Evolutionary conservation across 768 basidiomycete genomes (phyloP).

Genomic region (Leccinum disarticulatum): DNA sequence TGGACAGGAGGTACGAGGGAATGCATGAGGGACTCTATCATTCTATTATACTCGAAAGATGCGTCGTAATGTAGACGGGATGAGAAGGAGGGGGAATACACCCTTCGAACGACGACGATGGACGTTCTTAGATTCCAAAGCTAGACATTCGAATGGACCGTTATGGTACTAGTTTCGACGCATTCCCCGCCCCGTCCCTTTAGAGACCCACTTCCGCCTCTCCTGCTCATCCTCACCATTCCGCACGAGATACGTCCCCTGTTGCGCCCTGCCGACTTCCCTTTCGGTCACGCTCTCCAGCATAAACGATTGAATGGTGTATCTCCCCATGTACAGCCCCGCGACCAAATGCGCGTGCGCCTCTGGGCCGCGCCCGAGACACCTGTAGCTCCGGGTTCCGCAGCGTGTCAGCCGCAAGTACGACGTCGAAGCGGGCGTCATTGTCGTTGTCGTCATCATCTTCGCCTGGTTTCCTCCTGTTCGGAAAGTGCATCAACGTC

Average conservation of each 20-base stretch:
- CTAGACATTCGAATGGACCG: background rate
- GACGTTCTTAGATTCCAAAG: background rate
- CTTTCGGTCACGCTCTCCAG: constrained; percentile 49
- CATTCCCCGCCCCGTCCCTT: constrained; percentile 17
- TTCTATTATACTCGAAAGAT: constrained; percentile 1
- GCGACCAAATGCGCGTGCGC: constrained; percentile 62
- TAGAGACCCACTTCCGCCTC: constrained; percentile 63
- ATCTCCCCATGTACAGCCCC: constrained; percentile 75
- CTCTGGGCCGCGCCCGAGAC: constrained; percentile 39
- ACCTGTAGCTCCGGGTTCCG: constrained; percentile 67
- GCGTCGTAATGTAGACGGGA: constrained; percentile 1
- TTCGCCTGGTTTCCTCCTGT: background rate
- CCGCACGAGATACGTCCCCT: constrained; percentile 51
- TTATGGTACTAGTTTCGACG: constrained; percentile 14
- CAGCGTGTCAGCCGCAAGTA: constrained; percentile 74
- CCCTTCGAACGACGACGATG: background rate
- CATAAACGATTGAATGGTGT: constrained; percentile 52
- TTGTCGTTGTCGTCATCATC: background rate
- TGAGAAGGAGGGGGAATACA: background rate
- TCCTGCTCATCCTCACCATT: constrained; percentile 63
- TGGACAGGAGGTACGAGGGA: constrained; percentile 22
- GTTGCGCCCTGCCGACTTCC: constrained; percentile 39
- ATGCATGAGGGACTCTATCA: constrained; percentile 9
- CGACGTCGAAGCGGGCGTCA: constrained; percentile 54
- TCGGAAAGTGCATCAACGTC: constrained; percentile 12